Conservation (phyloP, 495 filamentous ascomycete genomes). For the Lichenothelia convexa region DNA sequence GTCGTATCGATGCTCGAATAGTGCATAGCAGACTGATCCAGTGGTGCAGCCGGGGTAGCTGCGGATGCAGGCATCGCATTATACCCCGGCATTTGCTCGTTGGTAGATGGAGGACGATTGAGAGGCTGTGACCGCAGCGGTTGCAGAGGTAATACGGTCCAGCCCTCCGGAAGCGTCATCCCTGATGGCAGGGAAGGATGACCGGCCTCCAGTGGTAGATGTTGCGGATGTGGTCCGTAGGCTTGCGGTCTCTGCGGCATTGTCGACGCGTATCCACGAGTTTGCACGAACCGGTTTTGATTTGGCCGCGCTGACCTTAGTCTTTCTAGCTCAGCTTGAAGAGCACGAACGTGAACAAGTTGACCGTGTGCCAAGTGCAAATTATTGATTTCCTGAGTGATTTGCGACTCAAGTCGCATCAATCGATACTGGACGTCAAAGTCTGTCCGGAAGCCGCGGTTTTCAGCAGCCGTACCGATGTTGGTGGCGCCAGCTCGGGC, state of each 20-base stretch:
- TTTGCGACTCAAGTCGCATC: slow-evolving; percentile 43
- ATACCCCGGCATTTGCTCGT: no score
- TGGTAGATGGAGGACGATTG: no score
- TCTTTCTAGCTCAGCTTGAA: slow-evolving; percentile 44
- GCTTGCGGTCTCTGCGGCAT: no score
- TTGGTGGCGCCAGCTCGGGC: no score
- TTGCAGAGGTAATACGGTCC: slow-evolving; percentile 13
- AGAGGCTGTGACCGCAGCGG: no score
- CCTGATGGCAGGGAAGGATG: slow-evolving; percentile 9
- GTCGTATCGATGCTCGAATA: no score
- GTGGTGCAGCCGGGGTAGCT: no score
- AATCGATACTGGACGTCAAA: slow-evolving; percentile 42
- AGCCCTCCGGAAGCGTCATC: slow-evolving; percentile 13
- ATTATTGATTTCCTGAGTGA: slow-evolving; percentile 42
- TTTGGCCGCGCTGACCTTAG: slow-evolving; percentile 24
- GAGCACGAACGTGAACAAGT: slow-evolving; percentile 32
- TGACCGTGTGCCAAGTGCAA: slow-evolving; percentile 38
- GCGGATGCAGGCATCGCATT: no score
- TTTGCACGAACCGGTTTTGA: neutral
- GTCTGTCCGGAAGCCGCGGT: no score
- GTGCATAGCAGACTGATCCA: no score
- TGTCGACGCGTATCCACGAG: no score
- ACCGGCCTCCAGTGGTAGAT: slow-evolving; percentile 4
- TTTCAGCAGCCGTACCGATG: no score
- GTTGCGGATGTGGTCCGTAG: neutral